Percentiles rank a stretch among this genome's conserved stretches.
These are phyloP conservation scores for Pythium rishiriense DNA, from an alignment of 352 stramenopile genomes.

Conservation along the genomic window DNA sequence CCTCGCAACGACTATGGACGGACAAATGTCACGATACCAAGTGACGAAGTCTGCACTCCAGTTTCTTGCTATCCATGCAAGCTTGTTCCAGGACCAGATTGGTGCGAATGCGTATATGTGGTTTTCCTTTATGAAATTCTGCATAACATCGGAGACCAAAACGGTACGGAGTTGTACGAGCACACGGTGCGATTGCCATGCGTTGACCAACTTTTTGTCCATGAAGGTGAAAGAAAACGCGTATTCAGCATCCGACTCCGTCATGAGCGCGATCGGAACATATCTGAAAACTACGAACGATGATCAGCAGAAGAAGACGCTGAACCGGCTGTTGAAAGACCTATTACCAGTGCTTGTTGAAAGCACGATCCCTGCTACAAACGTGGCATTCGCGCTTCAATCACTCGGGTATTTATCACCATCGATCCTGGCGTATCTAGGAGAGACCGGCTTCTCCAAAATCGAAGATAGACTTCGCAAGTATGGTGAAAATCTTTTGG, in stretches of 20 bases:
- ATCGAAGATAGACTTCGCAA: slow-evolving; percentile 69
- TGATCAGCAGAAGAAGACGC: slow-evolving; percentile 55
- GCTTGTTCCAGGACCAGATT: slow-evolving; percentile 52
- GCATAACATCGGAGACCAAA: slow-evolving; percentile 65
- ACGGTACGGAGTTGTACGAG: slow-evolving; percentile 46
- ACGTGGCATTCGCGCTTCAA: slow-evolving; percentile 57
- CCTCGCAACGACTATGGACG: slow-evolving; percentile 56
- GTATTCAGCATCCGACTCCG: slow-evolving; percentile 43
- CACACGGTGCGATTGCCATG: no score
- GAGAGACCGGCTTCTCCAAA: slow-evolving; percentile 47
- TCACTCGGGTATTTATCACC: slow-evolving; percentile 46
- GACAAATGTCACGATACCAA: slow-evolving; percentile 66
- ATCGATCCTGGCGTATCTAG: slow-evolving; percentile 56
- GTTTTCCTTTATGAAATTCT: slow-evolving; percentile 78
- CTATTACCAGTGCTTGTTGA: slow-evolving; percentile 62
- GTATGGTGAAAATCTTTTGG: slow-evolving; percentile 72
- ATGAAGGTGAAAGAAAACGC: slow-evolving; percentile 76
- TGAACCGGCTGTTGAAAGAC: slow-evolving; percentile 78
- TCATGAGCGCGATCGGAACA: slow-evolving; percentile 45
- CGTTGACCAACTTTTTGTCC: no score
- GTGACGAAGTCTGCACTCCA: slow-evolving; percentile 61
- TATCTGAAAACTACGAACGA: slow-evolving; percentile 45
- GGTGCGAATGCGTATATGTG: slow-evolving; percentile 47
- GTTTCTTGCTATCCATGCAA: slow-evolving; percentile 49
- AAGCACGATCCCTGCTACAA: slow-evolving; percentile 31